Evolutionary conservation across 208 protist genomes (phyloP).

Genomic region (Phytomonas serpens): DNA sequence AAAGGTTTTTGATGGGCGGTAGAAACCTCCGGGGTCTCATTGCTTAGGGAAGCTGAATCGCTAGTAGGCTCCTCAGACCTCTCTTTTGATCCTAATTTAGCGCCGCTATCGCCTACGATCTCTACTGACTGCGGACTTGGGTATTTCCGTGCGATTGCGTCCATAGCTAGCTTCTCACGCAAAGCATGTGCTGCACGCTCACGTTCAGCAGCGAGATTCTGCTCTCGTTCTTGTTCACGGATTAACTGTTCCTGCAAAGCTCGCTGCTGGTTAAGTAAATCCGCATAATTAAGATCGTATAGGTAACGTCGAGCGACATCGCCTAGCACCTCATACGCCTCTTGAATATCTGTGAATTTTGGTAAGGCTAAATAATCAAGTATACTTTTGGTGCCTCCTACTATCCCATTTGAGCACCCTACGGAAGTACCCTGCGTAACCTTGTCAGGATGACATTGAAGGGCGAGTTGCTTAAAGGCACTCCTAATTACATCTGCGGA

Average conservation of each 20-base stretch:
- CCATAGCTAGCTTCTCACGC: neutral
- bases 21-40: neutral
- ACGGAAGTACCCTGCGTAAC: neutral
- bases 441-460: slow-evolving; percentile 74
- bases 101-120: neutral
- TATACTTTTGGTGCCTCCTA: neutral
- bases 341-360: slow-evolving; percentile 62
- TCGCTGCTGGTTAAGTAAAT: slow-evolving; percentile 12
- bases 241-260: neutral
- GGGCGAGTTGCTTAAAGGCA: slow-evolving; percentile 56
- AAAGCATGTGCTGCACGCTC: neutral
- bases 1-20: neutral
- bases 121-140: neutral
- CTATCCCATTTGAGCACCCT: slow-evolving; percentile 1
- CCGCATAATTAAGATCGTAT: slow-evolving; percentile 75
- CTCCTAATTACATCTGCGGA: slow-evolving; percentile 52
- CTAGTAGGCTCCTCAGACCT: neutral
- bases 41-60: neutral
- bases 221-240: neutral
- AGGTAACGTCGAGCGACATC: slow-evolving; percentile 81
- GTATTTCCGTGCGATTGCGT: neutral
- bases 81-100: neutral
- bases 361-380: neutral
- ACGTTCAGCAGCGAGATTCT: neutral
- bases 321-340: slow-evolving; percentile 84